phyloP scores from a whole-genome alignment of 2,329 filamentous ascomycete genomes.

The Penicillium sp. region DNA sequence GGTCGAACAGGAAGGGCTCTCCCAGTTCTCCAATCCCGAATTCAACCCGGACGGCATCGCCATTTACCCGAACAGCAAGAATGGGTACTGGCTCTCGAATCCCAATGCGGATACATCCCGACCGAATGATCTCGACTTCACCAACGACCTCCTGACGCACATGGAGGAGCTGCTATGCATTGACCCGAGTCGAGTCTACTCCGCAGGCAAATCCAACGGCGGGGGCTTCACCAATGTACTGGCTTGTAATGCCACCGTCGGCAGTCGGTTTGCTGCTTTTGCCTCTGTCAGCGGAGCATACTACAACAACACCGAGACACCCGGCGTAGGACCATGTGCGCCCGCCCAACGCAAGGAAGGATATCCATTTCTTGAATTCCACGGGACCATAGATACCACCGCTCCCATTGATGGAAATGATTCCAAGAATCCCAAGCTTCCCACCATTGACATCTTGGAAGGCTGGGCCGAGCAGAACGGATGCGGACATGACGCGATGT shows the following conservation, averaged over 20 bases:
- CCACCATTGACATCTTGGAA: conserved; percentile 19
- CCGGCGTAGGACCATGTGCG: conserved; percentile 24
- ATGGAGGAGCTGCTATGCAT: conserved; percentile 46
- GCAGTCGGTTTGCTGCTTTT: conserved; percentile 50
- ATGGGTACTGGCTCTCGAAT: conserved; percentile 30
- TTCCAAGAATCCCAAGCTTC: conserved; percentile 3
- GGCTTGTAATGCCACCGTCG: conserved; percentile 46
- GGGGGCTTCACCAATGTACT: conserved; percentile 51
- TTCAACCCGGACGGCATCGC: conserved; percentile 47
- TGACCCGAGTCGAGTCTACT: conserved; percentile 46
- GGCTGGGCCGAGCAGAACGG: conserved; percentile 19
- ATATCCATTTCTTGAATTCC: conserved; percentile 24
- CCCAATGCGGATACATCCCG: conserved; percentile 30
- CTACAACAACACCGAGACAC: conserved; percentile 33
- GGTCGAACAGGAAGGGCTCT: conserved; percentile 41
- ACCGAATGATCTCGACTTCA: conserved; percentile 48
- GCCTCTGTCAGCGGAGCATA: conserved; percentile 49
- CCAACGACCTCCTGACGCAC: conserved; percentile 42
- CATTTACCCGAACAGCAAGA: conserved; percentile 50
- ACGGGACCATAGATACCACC: conserved; percentile 20
- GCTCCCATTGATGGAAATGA: conserved; percentile 19
- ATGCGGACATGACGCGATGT: conserved; percentile 10
- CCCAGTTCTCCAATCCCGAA: conserved; percentile 46
- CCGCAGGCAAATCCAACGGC: conserved; percentile 55
- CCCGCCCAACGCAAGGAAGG: conserved; percentile 29